These are phyloP conservation scores for Falciphora oryzae DNA, from an alignment of 2,329 filamentous ascomycete species.

Conservation along the genomic window DNA sequence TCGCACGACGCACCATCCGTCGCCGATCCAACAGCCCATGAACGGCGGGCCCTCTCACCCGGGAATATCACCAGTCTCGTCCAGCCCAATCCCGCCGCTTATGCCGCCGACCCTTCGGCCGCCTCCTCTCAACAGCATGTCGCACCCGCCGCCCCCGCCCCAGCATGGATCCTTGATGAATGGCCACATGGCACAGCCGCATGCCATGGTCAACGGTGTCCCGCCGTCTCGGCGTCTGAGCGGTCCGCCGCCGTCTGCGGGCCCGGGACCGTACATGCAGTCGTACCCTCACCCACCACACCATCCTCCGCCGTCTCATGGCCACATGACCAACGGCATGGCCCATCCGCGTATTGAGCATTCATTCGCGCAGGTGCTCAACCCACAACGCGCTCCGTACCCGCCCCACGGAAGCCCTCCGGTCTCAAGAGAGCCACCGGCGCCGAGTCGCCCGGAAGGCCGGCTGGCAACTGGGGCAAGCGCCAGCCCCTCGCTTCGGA, in stretches of 20 bases:
- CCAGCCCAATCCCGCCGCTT: slow-evolving; percentile 19
- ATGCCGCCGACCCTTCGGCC: slow-evolving; percentile 38
- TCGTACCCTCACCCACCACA: slow-evolving; percentile 28
- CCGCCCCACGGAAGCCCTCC: slow-evolving; percentile 35
- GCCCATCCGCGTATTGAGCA: slow-evolving; percentile 26
- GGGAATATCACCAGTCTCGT: slow-evolving; percentile 12
- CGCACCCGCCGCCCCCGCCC: slow-evolving; percentile 36
- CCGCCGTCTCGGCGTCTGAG: slow-evolving; percentile 41
- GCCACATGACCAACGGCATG: slow-evolving; percentile 29
- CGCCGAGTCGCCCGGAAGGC: slow-evolving; percentile 25
- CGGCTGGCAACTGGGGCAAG: slow-evolving; percentile 61
- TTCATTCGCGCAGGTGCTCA: slow-evolving; percentile 31
- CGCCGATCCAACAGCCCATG: slow-evolving; percentile 33
- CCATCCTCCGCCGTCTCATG: slow-evolving; percentile 27
- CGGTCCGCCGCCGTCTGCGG: slow-evolving; percentile 35
- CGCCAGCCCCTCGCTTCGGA: slow-evolving; percentile 69
- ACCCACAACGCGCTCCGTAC: slow-evolving; percentile 28
- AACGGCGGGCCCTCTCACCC: slow-evolving; percentile 38
- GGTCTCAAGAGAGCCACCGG: slow-evolving; percentile 19
- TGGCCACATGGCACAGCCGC: slow-evolving; percentile 31
- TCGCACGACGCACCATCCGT: slow-evolving; percentile 39
- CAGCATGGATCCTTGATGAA: slow-evolving; percentile 34
- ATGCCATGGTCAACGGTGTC: slow-evolving; percentile 34
- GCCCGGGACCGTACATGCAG: slow-evolving; percentile 31
- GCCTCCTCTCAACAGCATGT: slow-evolving; percentile 35